These are phyloP conservation scores for Zalaria sp. DNA, from an alignment of 2,329 filamentous ascomycete genomes.

Conservation along the genomic window DNA sequence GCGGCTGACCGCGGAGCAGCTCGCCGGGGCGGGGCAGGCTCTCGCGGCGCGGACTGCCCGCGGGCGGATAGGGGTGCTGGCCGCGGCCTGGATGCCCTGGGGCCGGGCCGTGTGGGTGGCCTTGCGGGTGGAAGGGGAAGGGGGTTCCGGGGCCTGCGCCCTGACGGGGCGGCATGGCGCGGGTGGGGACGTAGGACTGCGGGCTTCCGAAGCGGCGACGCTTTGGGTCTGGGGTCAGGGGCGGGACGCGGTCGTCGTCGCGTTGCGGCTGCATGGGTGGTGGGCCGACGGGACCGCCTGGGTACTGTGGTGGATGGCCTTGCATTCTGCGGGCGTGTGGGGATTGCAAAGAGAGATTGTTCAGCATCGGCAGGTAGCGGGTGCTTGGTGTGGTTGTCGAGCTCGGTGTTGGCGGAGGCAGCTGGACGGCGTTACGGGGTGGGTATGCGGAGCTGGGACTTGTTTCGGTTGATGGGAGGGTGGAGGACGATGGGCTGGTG, in stretches of 20 bases:
- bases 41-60: conserved; percentile 11
- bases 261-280: conserved; percentile 10
- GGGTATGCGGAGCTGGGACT: conserved; percentile 3
- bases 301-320: conserved; percentile 1
- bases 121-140: conserved; percentile 16
- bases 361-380: conserved; percentile 20
- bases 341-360: conserved; percentile 20
- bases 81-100: background rate
- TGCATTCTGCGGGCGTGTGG: conserved; percentile 13
- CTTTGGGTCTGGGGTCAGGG: conserved; percentile 43
- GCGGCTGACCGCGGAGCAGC: conserved; percentile 15
- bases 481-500: conserved; percentile 12
- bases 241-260: conserved; percentile 25
- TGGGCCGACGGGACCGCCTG: background rate
- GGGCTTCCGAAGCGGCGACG: conserved; percentile 44
- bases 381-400: conserved; percentile 18
- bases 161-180: conserved; percentile 17
- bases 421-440: conserved; percentile 5
- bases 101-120: background rate
- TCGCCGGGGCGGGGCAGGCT: conserved; percentile 29
- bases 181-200: conserved; percentile 24
- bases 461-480: background rate
- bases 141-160: conserved; percentile 21
- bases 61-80: background rate
- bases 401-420: conserved; percentile 15